Conservation (phyloP, 2,329 filamentous ascomycete species). For the Myriangium duriaei region DNA sequence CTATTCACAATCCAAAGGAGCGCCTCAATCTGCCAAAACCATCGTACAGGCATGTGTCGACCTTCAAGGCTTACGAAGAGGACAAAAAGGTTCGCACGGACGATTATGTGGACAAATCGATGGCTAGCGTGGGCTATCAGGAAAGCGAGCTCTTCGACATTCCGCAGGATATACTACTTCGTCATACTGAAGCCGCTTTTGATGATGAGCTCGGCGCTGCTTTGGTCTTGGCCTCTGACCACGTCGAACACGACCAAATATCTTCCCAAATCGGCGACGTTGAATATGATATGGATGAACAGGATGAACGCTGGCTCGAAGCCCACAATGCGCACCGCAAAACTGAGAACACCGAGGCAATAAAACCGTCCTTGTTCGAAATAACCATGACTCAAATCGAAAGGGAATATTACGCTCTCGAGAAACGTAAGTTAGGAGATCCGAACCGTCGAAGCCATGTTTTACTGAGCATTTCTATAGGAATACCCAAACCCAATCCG, state of each 20-base stretch:
- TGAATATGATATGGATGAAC: conserved; percentile 99
- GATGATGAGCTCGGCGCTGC: conserved; percentile 47
- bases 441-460: neutral
- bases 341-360: conserved; percentile 60
- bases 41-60: conserved; percentile 62
- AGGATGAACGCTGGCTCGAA: conserved; percentile 93
- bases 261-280: conserved; percentile 57
- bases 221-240: conserved; percentile 44
- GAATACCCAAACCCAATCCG: conserved; percentile 88
- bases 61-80: conserved; percentile 70
- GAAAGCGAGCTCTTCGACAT: conserved; percentile 82
- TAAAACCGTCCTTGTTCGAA: conserved; percentile 85
- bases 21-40: conserved; percentile 65
- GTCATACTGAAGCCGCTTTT: conserved; percentile 48
- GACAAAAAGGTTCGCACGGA: conserved; percentile 66
- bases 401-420: conserved; percentile 93
- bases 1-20: conserved; percentile 70
- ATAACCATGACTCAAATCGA: conserved; percentile 98
- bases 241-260: conserved; percentile 38
- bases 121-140: conserved; percentile 93
- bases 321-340: conserved; percentile 68
- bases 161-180: conserved; percentile 58
- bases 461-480: conserved; percentile 17
- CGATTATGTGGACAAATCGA: conserved; percentile 88
- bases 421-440: conserved; percentile 50